Conservation (phyloP, 345 rosid genomes). For the Kernera saxatilis region DNA sequence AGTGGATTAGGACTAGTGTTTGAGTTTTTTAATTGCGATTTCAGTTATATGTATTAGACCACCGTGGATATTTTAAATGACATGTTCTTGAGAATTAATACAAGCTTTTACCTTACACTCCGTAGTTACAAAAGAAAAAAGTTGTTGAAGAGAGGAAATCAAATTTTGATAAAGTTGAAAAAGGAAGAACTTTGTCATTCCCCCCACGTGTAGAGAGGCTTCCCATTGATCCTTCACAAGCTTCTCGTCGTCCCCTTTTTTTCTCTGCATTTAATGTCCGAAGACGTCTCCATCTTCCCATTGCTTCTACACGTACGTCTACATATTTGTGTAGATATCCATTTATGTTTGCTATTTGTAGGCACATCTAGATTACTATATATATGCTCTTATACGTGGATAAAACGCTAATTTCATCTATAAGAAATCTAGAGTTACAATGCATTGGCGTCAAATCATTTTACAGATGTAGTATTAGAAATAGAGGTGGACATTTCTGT, state of each 20-base stretch:
- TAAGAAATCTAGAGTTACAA: neutral
- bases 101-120: no score
- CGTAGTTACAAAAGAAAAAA: no score
- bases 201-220: slow-evolving; percentile 28
- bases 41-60: no score
- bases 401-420: neutral
- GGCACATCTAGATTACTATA: neutral
- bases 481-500: neutral
- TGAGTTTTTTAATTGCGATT: no score
- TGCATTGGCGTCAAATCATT: neutral
- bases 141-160: slow-evolving; percentile 12
- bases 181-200: slow-evolving; percentile 30
- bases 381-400: neutral
- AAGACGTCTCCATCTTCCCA: neutral
- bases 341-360: neutral
- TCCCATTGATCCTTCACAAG: slow-evolving; percentile 27
- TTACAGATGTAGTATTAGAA: neutral
- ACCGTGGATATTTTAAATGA: no score
- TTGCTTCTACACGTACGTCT: slow-evolving; percentile 13
- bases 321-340: neutral
- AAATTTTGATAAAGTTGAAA: slow-evolving; percentile 15
- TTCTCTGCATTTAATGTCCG: slow-evolving; percentile 7
- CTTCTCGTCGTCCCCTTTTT: slow-evolving; percentile 18
- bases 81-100: no score
- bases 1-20: no score